phyloP scores from a whole-genome alignment of 306 rosid genomes.

The Dicorynia guianensis region DNA sequence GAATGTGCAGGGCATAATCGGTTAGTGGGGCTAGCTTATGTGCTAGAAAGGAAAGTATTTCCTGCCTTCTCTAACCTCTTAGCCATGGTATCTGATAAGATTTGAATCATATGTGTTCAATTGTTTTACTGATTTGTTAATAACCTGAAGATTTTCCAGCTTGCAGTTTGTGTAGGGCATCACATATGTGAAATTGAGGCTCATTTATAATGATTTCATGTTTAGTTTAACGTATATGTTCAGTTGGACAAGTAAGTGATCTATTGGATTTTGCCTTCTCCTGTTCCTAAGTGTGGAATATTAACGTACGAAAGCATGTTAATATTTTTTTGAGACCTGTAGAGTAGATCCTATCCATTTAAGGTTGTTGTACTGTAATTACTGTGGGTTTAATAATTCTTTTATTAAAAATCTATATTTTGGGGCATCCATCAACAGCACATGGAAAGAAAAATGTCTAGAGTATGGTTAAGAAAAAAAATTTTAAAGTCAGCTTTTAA shows the following conservation, averaged over 20 bases:
- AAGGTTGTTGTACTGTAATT: too few species aligned
- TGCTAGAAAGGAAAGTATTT: not conserved
- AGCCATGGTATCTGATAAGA: not conserved
- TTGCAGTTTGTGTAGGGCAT: not conserved
- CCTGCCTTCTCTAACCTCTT: not conserved
- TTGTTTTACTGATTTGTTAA: slow-evolving; percentile 14
- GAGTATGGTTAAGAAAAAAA: too few species aligned
- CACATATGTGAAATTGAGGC: not conserved
- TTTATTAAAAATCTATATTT: too few species aligned
- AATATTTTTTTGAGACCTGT: too few species aligned
- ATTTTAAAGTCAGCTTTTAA: too few species aligned
- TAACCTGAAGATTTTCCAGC: not conserved
- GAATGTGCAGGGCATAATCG: not conserved
- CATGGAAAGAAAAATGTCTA: too few species aligned
- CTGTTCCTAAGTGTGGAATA: too few species aligned
- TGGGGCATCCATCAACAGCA: too few species aligned
- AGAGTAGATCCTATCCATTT: too few species aligned
- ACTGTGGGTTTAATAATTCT: too few species aligned
- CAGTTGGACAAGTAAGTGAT: slow-evolving; percentile 1
- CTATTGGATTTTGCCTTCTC: not conserved
- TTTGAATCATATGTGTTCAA: slow-evolving; percentile 17
- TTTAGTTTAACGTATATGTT: not conserved
- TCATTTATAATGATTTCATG: not conserved
- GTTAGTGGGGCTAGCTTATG: not conserved
- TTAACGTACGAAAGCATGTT: too few species aligned